Evolutionary conservation across 805 yeast genomes (phyloP), one percentile per base, ranked within the genome.

Genomic region (Phaffomyces thermotolerans): DNA sequence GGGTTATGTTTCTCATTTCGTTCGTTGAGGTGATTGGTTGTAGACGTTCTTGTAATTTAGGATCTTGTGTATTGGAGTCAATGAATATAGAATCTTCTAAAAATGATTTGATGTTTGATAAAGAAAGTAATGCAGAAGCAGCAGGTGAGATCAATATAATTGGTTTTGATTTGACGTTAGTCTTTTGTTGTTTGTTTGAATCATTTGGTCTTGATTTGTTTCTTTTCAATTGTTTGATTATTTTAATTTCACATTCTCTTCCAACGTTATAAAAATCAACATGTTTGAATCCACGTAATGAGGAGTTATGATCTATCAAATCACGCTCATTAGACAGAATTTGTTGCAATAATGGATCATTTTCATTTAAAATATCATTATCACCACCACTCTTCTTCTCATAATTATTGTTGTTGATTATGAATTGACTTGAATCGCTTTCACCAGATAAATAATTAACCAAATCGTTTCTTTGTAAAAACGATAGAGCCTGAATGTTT

Each of bases 401-500:
- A 27, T 12, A 13, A 10, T 27, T 9, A 9, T 27, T 10, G 14
- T 43, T 52, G 14, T 40, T 41, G 8, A 32, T 46, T 30, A 81
- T 64, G 57, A 73, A 81, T 42, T 78, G 75, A 49, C 86, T 79
- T 22, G 73, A 69, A 33, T 72, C 78, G 4, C 79, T 68, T 5
- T 9, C 36, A 4, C 96, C 96, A 47, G 73, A 75, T 41, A 91
- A 71, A 89, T 93, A 90, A 27, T 86, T 75, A 43, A 83, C 72
- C 48, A 91, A 72, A 58, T 91, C 96, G 8, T 88, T 81, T 64
- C 95, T 80, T 54, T 88, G 95, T 59, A 86, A 64, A 58, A 91
- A 90, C 45, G 86, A 79, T 58, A 91, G 75, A 49, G 86, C 86
- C 3, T 78, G 71, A 30, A 91, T 72, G 3, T 76, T 72, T 34